These are phyloP conservation scores for Erigeron philadelphicus DNA, from an alignment of 140 eudicot species.

Conservation along the genomic window DNA sequence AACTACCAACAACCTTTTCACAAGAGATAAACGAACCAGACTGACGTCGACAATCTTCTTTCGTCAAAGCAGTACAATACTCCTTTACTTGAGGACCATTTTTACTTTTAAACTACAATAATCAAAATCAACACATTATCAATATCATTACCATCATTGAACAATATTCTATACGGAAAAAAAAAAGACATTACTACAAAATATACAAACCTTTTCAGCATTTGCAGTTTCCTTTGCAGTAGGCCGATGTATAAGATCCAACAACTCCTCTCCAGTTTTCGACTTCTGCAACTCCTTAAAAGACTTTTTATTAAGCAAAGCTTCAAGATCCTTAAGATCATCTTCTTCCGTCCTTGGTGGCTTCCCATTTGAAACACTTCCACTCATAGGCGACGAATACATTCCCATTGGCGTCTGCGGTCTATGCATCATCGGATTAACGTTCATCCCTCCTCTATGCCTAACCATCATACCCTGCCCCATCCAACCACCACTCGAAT, in stretches of 20 bases:
- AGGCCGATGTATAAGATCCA: slow-evolving; percentile 88
- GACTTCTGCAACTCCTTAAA: slow-evolving; percentile 87
- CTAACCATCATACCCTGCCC: slow-evolving; percentile 61
- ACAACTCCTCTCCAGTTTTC: slow-evolving; percentile 85
- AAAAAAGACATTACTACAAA: neutral
- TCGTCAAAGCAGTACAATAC: slow-evolving; percentile 81
- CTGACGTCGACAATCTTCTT: slow-evolving; percentile 93
- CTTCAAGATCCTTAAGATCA: slow-evolving; percentile 88
- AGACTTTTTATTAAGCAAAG: slow-evolving; percentile 73
- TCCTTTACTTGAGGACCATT: slow-evolving; percentile 97
- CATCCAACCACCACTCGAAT: slow-evolving; percentile 36
- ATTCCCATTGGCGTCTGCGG: slow-evolving; percentile 46
- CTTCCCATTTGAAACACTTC: slow-evolving; percentile 36
- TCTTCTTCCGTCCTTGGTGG: slow-evolving; percentile 76
- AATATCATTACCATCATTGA: neutral
- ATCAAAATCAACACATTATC: slow-evolving; percentile 15
- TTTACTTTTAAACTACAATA: slow-evolving; percentile 80
- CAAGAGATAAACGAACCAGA: slow-evolving; percentile 85
- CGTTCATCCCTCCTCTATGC: slow-evolving; percentile 54
- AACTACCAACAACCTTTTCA: slow-evolving; percentile 58
- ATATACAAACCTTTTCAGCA: slow-evolving; percentile 67
- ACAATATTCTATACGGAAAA: neutral
- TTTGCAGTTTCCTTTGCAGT: slow-evolving; percentile 93
- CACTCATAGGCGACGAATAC: slow-evolving; percentile 31
- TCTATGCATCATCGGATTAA: slow-evolving; percentile 66